A percentile compares a stretch with the other conserved stretches of the same genome.
These are phyloP conservation scores for Chaetoceros muelleri DNA, from an alignment of 108 stramenopile species.

Conservation along the genomic window DNA sequence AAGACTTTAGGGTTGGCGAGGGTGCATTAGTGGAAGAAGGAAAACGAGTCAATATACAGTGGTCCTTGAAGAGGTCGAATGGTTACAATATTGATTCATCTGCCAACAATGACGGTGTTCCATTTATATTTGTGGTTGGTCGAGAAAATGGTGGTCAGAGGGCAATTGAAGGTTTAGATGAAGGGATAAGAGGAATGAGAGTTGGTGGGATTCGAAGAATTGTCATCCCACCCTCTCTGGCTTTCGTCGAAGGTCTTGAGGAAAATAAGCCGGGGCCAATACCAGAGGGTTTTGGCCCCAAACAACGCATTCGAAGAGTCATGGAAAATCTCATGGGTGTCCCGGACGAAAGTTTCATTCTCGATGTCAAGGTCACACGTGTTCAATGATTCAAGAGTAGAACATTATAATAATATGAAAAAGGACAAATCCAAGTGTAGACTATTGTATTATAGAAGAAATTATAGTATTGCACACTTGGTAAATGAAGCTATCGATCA, in stretches of 20 bases:
- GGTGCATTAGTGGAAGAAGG: conserved; percentile 13
- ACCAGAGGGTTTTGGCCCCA: conserved; percentile 23
- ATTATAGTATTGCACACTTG: no score
- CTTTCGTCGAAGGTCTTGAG: conserved; percentile 15
- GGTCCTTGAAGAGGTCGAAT: conserved; percentile 23
- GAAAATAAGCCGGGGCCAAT: conserved; percentile 16
- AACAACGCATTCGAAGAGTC: conserved; percentile 17
- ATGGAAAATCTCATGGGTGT: conserved; percentile 20
- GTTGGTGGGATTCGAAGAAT: conserved; percentile 40
- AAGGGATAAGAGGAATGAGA: conserved; percentile 50
- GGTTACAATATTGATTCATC: conserved; percentile 26
- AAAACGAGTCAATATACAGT: conserved; percentile 25
- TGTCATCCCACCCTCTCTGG: conserved; percentile 30
- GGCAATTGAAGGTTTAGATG: conserved; percentile 44
- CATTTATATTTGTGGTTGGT: conserved; percentile 34
- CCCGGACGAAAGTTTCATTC: conserved; percentile 17
- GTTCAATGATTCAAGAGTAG: no score
- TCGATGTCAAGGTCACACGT: conserved; percentile 18
- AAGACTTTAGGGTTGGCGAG: conserved; percentile 7
- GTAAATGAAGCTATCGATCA: no score
- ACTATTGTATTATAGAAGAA: no score
- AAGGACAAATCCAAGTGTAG: no score
- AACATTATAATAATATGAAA: no score
- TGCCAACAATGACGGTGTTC: conserved; percentile 21
- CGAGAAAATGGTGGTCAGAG: conserved; percentile 24